These are phyloP conservation scores for Groenewaldozyma salmanticensis DNA, from an alignment of 805 yeast genomes.

Conservation along the genomic window DNA sequence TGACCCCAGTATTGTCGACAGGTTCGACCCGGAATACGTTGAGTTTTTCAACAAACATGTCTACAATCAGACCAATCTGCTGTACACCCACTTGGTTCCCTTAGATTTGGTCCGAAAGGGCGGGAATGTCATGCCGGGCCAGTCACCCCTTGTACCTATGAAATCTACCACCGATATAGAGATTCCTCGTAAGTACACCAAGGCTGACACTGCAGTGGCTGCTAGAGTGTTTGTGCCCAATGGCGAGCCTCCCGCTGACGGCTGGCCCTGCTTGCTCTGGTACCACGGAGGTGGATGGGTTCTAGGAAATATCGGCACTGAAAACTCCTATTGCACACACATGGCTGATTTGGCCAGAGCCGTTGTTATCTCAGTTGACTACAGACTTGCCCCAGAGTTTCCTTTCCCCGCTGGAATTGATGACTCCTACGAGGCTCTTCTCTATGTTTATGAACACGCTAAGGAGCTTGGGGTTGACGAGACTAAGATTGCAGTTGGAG, in stretches of 20 bases:
- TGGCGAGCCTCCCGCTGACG: constrained; percentile 25
- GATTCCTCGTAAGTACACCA: constrained; percentile 28
- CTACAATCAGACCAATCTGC: constrained; percentile 22
- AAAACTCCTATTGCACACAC: constrained; percentile 35
- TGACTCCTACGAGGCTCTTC: constrained; percentile 32
- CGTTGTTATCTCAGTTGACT: constrained; percentile 38
- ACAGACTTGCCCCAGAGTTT: constrained; percentile 41
- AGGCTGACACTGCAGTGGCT: constrained; percentile 12
- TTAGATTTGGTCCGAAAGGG: constrained; percentile 24
- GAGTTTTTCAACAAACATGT: constrained; percentile 29
- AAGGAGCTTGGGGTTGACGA: constrained; percentile 9
- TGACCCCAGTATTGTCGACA: constrained; percentile 23
- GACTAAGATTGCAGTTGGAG: constrained; percentile 32
- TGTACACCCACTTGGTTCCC: constrained; percentile 32
- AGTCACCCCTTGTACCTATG: constrained; percentile 25
- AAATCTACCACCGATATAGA: constrained; percentile 25
- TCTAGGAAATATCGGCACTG: constrained; percentile 32
- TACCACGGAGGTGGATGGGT: constrained; percentile 42
- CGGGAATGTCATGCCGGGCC: constrained; percentile 38
- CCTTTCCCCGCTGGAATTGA: constrained; percentile 41
- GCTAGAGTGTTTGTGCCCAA: constrained; percentile 32
- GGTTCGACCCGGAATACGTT: constrained; percentile 32
- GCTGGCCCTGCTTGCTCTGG: constrained; percentile 33
- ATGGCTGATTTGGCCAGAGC: constrained; percentile 30
- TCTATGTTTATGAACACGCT: constrained; percentile 11